Conservation (phyloP, 2,329 filamentous ascomycete genomes). For the Polytolypa hystricis region DNA sequence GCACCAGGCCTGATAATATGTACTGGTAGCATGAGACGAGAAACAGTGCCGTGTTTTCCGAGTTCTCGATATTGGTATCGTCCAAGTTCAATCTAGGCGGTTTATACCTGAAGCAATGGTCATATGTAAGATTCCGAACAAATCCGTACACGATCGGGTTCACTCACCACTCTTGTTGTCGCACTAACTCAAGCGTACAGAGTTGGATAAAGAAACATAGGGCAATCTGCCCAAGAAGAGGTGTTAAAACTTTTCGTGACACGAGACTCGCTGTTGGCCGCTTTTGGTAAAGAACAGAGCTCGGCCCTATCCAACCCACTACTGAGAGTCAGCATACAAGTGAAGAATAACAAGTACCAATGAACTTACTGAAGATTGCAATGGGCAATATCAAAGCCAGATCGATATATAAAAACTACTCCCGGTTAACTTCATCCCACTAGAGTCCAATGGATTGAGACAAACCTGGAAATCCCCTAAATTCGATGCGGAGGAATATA, state of each 20-base stretch:
- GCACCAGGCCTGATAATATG: slow-evolving; percentile 75
- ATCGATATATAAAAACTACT: slow-evolving; percentile 83
- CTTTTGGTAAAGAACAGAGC: slow-evolving; percentile 65
- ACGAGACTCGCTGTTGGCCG: slow-evolving; percentile 86
- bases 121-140: too few relatives aligned
- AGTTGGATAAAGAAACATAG: slow-evolving; percentile 71
- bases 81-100: slow-evolving; percentile 67
- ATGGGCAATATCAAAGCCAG: slow-evolving; percentile 86
- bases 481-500: slow-evolving; percentile 89
- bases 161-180: slow-evolving; percentile 62
- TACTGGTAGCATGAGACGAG: slow-evolving; percentile 90
- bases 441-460: neutral
- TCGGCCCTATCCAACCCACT: slow-evolving; percentile 93
- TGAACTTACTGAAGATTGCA: slow-evolving; percentile 70
- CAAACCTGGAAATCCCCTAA: slow-evolving; percentile 81
- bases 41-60: slow-evolving; percentile 86
- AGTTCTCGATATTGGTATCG: slow-evolving; percentile 79
- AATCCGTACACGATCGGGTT: neutral
- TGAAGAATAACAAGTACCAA: neutral
- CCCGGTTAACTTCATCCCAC: slow-evolving; percentile 5
- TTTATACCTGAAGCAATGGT: slow-evolving; percentile 49
- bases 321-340: slow-evolving; percentile 5
- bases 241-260: slow-evolving; percentile 80
- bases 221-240: slow-evolving; percentile 76
- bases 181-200: slow-evolving; percentile 61